These are phyloP conservation scores for Penicillium roqueforti DNA, from an alignment of 495 filamentous ascomycete genomes.

Conservation along the genomic window DNA sequence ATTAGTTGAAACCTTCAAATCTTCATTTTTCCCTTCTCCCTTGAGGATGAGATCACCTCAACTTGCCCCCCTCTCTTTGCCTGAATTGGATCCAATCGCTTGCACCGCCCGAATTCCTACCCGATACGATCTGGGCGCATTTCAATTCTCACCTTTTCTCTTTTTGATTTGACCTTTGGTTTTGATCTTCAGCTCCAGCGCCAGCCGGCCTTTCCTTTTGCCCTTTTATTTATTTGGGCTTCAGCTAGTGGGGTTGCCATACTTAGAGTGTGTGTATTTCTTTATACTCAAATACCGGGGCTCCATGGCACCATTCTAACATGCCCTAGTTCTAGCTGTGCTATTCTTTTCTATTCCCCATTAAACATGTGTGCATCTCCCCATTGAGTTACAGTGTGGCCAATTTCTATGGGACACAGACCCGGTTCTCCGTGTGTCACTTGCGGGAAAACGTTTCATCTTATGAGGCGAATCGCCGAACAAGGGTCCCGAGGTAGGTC, in stretches of 20 bases:
- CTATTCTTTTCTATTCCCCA: neutral
- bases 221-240: neutral
- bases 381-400: conserved; percentile 28
- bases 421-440: conserved; percentile 30
- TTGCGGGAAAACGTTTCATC: conserved; percentile 31
- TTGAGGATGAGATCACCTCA: conserved; percentile 10
- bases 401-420: conserved; percentile 36
- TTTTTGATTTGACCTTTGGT: neutral
- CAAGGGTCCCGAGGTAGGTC: conserved; percentile 19
- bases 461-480: conserved; percentile 31
- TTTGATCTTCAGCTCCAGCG: conserved; percentile 3
- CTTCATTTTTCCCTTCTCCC: conserved; percentile 8
- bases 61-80: conserved; percentile 7
- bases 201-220: neutral
- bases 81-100: conserved; percentile 6
- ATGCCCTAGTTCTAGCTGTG: neutral
- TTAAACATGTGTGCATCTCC: conserved; percentile 31
- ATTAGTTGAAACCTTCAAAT: conserved; percentile 9
- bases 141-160: neutral
- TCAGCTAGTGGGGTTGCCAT: neutral
- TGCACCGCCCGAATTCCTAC: conserved; percentile 10
- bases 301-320: neutral
- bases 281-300: neutral
- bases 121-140: conserved; percentile 3
- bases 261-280: neutral